phyloP scores from a whole-genome alignment of 2,329 filamentous ascomycete genomes.

The Blumeriella jaapii region DNA sequence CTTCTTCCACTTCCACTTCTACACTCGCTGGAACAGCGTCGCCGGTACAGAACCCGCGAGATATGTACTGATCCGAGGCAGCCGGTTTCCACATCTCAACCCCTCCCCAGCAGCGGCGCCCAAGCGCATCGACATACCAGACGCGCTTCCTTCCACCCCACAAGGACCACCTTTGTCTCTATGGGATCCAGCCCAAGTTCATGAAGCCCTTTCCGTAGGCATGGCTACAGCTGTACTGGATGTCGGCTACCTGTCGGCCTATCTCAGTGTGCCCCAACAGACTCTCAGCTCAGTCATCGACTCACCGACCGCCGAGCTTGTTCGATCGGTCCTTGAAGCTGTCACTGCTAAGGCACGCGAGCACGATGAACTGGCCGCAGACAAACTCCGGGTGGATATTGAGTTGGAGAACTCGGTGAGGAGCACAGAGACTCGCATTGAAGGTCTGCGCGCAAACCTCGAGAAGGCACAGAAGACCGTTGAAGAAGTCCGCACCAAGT shows the following conservation, averaged over 20 bases:
- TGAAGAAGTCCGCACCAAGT: conserved; percentile 67
- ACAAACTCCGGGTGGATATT: conserved; percentile 82
- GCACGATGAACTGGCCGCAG: conserved; percentile 68
- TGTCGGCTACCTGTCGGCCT: conserved; percentile 60
- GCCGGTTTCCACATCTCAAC: not conserved
- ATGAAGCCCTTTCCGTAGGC: conserved; percentile 22
- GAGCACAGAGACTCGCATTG: conserved; percentile 69
- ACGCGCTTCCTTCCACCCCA: conserved; percentile 6
- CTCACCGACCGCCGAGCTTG: conserved; percentile 65
- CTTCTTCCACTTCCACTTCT: not conserved
- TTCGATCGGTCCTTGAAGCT: conserved; percentile 61
- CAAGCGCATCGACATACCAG: conserved; percentile 5
- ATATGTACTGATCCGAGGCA: conserved; percentile 1
- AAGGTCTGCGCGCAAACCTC: conserved; percentile 67
- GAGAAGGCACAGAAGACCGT: conserved; percentile 79
- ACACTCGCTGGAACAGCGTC: too few species aligned
- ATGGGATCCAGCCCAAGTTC: conserved; percentile 11
- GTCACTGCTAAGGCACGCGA: conserved; percentile 72
- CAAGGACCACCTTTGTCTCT: conserved; percentile 3
- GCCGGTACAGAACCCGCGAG: not conserved
- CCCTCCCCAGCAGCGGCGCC: not conserved
- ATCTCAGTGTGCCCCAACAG: conserved; percentile 56
- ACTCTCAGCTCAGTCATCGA: conserved; percentile 50
- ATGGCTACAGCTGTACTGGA: conserved; percentile 56
- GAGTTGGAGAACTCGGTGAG: conserved; percentile 87